A percentile compares a stretch with the other conserved stretches of the same genome.
phyloP scores from a whole-genome alignment of 169 alveolate genomes.

The Plasmodium gonderi region DNA sequence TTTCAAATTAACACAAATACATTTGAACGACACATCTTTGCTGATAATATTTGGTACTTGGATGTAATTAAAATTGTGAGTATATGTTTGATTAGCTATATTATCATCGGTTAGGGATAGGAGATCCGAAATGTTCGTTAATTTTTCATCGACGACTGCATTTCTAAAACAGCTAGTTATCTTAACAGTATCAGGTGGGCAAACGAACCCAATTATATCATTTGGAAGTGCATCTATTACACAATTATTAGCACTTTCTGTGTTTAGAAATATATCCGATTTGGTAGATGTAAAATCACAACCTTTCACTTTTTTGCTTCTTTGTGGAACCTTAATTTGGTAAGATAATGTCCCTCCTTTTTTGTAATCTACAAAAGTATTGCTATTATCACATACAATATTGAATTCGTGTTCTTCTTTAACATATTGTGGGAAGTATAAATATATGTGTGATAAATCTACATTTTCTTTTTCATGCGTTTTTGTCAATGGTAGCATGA shows the following conservation, averaged over 20 bases:
- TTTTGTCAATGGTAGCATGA: not conserved
- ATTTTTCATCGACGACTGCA: slow-evolving; percentile 8
- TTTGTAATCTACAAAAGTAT: not conserved
- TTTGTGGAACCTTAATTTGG: slow-evolving; percentile 14
- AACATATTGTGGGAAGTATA: slow-evolving; percentile 42
- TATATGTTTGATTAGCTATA: slow-evolving; percentile 6
- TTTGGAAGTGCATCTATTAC: slow-evolving; percentile 19
- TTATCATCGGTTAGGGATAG: not conserved
- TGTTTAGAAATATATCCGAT: not conserved
- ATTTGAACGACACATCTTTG: slow-evolving; percentile 13
- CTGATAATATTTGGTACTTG: slow-evolving; percentile 21
- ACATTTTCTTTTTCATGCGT: not conserved
- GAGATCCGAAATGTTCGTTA: not conserved
- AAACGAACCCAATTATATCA: slow-evolving; percentile 46
- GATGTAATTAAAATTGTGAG: slow-evolving; percentile 17
- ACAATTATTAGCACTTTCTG: slow-evolving; percentile 6
- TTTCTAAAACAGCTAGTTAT: slow-evolving; percentile 52
- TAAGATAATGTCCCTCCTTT: slow-evolving; percentile 8
- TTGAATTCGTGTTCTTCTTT: slow-evolving; percentile 10
- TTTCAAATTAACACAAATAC: slow-evolving; percentile 34
- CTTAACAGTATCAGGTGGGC: slow-evolving; percentile 44
- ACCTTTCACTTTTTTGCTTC: slow-evolving; percentile 39
- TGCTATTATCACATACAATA: slow-evolving; percentile 33
- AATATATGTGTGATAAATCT: slow-evolving; percentile 14
- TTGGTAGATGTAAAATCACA: slow-evolving; percentile 8